Conservation (phyloP, 441 rosid genomes). For the Biscutella laevigata region DNA sequence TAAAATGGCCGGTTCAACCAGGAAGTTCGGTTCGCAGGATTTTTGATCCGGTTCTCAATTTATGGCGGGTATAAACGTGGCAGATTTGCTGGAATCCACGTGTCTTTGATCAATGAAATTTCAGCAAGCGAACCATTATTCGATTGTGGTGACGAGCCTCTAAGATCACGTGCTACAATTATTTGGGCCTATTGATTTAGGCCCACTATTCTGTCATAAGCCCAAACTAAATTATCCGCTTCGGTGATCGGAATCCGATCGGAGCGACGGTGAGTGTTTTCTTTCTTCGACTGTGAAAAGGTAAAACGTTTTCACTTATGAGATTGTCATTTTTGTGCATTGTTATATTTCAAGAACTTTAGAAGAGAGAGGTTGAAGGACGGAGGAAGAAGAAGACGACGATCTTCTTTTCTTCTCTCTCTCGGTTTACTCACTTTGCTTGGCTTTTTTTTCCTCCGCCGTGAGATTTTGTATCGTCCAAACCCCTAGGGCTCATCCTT, state of each 20-base stretch:
- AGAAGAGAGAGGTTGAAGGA: constrained; percentile 10
- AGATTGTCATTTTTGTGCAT: no score
- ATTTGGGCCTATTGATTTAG: neutral
- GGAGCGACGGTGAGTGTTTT: constrained; percentile 5
- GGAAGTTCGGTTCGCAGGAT: neutral
- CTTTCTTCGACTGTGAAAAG: constrained; percentile 13
- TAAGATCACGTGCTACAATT: neutral
- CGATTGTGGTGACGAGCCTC: constrained; percentile 6
- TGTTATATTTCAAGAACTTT: constrained; percentile 1
- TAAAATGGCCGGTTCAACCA: neutral
- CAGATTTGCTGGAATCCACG: constrained; percentile 35
- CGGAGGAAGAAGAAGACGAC: constrained; percentile 10
- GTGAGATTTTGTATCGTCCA: constrained; percentile 16
- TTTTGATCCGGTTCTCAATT: constrained; percentile 30
- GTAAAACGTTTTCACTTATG: neutral
- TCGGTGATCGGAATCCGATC: constrained; percentile 15
- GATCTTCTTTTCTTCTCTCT: constrained; percentile 3
- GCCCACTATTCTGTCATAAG: neutral
- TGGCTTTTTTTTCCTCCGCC: constrained; percentile 9
- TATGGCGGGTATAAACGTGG: constrained; percentile 43
- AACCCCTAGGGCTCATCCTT: constrained; percentile 19
- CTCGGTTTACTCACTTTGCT: constrained; percentile 5
- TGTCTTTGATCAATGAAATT: constrained; percentile 55
- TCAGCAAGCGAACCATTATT: constrained; percentile 10
- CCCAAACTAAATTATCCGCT: constrained; percentile 7